Base-by-base conservation (phyloP, 371 early-diverging fungal genomes). In the Blakeslea trispora region DNA sequence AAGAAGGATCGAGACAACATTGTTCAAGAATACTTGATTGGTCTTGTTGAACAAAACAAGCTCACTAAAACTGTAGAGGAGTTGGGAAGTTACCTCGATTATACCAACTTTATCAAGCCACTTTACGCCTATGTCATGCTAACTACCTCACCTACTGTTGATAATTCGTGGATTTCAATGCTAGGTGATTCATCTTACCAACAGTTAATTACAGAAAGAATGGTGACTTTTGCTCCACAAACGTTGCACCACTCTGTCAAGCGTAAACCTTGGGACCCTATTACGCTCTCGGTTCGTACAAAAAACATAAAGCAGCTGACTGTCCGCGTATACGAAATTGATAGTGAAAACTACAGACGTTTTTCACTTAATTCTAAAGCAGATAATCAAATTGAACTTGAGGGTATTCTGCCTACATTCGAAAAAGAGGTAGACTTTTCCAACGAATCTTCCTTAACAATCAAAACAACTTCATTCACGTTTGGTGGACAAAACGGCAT, bases 371-470 rank as follows among this genome's bases (percentile, higher is more conserved):
- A 39, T 21, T 13, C 46, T 8, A 34, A 22, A 2, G 17, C 37
- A n/a, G 45, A 37, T 9, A 53, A 61, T n/a, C 52, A 62, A 5
- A 37, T 63, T 23, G 57, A 69, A 21, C 35, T 77, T 19, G 75
- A 79, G 50, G 76, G 79, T 9, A 53, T 79, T 7, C 64, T 67
- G 14, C 76, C 79, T 19, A 70, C 55, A 7, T 76, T 71, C 66
- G 76, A 79, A 57, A 50, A 63, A 8, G 54, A 64, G 11, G 21
- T 68, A 1, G 63, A 72, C 32, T 60, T 50, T 18, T 51, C 52
- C 15, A 21, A 63, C 21, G 51, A 45, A n/a, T 59, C 69, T 45
- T 28, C 67, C 28, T 22, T 72, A 1, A 50, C 23, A 18, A 44
- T 57, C 10, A 50, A 59, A 0, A 54, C 53, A 4, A 62, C 47